Evolutionary conservation across 2,329 filamentous ascomycete genomes (phyloP).

Genomic region (Fusarium nurragi): DNA sequence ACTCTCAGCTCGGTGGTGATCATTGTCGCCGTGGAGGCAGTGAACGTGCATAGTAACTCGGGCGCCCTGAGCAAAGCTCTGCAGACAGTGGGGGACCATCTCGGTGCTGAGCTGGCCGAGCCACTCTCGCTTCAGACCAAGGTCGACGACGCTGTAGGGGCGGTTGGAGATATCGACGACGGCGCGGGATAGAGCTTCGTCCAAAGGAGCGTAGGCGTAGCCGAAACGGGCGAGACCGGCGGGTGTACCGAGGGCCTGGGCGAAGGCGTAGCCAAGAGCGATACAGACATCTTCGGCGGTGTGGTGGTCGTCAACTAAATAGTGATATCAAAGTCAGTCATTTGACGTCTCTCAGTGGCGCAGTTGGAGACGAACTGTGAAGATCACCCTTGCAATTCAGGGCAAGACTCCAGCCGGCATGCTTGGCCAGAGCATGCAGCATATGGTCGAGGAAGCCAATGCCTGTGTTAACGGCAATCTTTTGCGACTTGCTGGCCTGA

Average conservation of each 20-base stretch:
- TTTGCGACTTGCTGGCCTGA: constrained; percentile 84
- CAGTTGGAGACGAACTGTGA: constrained; percentile 71
- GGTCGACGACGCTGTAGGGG: constrained; percentile 82
- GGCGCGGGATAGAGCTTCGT: constrained; percentile 92
- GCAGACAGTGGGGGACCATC: constrained; percentile 96
- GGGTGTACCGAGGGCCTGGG: constrained; percentile 78
- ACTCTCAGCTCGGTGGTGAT: constrained; percentile 95
- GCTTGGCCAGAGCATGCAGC: constrained; percentile 95
- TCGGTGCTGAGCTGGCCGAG: constrained; percentile 92
- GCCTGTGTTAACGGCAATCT: constrained; percentile 88
- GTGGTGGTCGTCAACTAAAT: constrained; percentile 94
- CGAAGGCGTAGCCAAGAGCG: constrained; percentile 87
- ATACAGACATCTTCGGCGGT: constrained; percentile 96
- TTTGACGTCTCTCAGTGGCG: neutral
- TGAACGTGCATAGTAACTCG: constrained; percentile 96
- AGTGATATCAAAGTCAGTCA: constrained; percentile 22
- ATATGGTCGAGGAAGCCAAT: constrained; percentile 99
- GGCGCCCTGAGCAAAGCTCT: constrained; percentile 92
- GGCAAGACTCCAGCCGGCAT: constrained; percentile 90
- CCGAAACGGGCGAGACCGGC: constrained; percentile 90
- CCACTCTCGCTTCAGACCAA: constrained; percentile 89
- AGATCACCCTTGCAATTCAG: constrained; percentile 88
- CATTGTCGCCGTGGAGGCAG: constrained; percentile 88
- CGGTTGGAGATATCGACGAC: constrained; percentile 96
- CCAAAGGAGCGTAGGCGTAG: constrained; percentile 89